phyloP scores from a whole-genome alignment of 208 protist species.

The Trichomonas tenax region DNA sequence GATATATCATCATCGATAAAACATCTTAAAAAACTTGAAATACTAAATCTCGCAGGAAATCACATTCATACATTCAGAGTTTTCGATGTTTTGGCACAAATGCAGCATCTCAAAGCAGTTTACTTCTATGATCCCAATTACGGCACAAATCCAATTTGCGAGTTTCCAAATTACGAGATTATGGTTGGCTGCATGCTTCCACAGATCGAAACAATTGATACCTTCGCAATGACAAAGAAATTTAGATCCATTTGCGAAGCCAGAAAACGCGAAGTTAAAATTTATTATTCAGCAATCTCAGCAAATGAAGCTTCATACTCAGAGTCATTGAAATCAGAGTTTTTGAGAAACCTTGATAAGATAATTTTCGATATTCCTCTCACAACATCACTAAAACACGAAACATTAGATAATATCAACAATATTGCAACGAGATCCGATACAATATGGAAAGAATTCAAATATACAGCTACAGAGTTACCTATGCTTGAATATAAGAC shows the following conservation, averaged over 20 bases:
- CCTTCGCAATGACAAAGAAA: background rate
- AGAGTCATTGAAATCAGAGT: background rate
- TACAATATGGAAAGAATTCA: background rate
- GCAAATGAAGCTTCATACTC: background rate
- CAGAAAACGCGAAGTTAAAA: background rate
- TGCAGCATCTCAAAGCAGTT: background rate
- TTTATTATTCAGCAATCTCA: background rate
- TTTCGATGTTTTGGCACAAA: background rate
- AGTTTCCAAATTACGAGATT: background rate
- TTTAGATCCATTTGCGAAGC: background rate
- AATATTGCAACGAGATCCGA: background rate
- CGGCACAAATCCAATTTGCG: background rate
- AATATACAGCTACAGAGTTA: background rate
- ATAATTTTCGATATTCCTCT: background rate
- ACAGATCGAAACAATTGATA: background rate
- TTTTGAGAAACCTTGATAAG: background rate
- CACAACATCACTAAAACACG: background rate
- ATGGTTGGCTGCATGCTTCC: background rate
- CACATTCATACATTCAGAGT: background rate
- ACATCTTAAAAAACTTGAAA: background rate
- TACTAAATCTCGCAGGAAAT: background rate
- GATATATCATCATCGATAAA: background rate
- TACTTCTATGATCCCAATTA: constrained; percentile 2
- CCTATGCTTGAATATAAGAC: background rate
- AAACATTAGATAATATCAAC: background rate